These are phyloP conservation scores for Erodium moschatum DNA, from an alignment of 441 rosid genomes.

Conservation along the genomic window DNA sequence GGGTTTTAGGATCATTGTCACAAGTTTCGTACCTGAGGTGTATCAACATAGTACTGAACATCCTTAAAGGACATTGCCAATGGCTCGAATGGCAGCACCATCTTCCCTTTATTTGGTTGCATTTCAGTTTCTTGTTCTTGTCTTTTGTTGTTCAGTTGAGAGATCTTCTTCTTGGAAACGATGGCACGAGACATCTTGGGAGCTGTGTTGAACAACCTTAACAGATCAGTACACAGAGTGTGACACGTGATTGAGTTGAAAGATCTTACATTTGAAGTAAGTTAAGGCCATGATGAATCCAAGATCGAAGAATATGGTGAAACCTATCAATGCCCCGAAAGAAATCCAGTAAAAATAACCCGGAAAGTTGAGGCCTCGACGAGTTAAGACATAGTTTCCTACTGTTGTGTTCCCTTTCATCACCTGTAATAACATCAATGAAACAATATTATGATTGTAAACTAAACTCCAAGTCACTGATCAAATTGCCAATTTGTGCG, in stretches of 20 bases:
- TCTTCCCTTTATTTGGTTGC: constrained; percentile 30
- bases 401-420: constrained; percentile 28
- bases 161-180: constrained; percentile 36
- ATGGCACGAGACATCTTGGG: constrained; percentile 43
- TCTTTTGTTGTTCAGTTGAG: constrained; percentile 21
- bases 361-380: constrained; percentile 47
- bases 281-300: constrained; percentile 50
- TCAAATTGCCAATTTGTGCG: background rate
- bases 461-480: background rate
- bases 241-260: background rate
- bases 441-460: background rate
- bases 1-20: background rate
- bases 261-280: constrained; percentile 43
- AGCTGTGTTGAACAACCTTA: constrained; percentile 29
- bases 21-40: constrained; percentile 42
- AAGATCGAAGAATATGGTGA: constrained; percentile 39
- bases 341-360: constrained; percentile 53
- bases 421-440: constrained; percentile 17
- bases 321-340: constrained; percentile 45
- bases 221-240: background rate
- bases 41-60: constrained; percentile 46
- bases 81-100: constrained; percentile 58
- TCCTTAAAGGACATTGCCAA: constrained; percentile 47
- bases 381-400: constrained; percentile 37
- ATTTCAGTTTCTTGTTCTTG: background rate